Evolutionary conservation across 148 eudicot genomes (phyloP), one percentile per base, ranked within the genome.

Genomic region (Cornus kousa): DNA sequence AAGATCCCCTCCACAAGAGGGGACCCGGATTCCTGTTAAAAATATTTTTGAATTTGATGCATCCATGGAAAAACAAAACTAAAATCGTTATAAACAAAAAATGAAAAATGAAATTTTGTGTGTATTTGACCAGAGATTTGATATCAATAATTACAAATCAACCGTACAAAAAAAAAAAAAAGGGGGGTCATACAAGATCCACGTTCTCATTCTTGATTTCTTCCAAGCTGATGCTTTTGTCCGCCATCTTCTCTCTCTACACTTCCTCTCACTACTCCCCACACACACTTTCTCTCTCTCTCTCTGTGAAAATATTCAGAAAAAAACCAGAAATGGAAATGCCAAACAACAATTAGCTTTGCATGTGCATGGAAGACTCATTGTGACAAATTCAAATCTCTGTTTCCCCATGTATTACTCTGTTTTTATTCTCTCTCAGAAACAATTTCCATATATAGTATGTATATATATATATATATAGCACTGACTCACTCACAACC

Each of bases 191-290:
- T 88, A 90, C 97, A 17, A 92, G 97, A 80, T 92, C 97, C 64
- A 90, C 83, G 64, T 79, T 82, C 78, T 92, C 97, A 9, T 87
- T 89, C 85, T 82, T 87, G 85, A 92, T 84, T 48, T 83, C 87
- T 57, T 87, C 81, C 80, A 87, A 81, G 66, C 81, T 79, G 50
- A 80, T 24, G 35, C 74, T 23, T 23, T 68, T 67, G 3, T 76
- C 78, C 23, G 79, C 87, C 84, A 71, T 78, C 2, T 4, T 48
- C 28, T 67, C 59, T 67, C 43, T 48, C 31, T n/a, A 6, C 48
- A 43, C 48, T 43, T 43, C 9, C 8, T 43, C 48, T 6, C 48
- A 43, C 48, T 35, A 14, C 39, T 43, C 43, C 16, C 5, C 68
- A 14, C 16, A 14, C 16, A 31, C 71, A 6, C 37, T 0, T 62